phyloP scores from a whole-genome alignment of 2,329 filamentous ascomycete species.

The Aspergillus aculeatus region DNA sequence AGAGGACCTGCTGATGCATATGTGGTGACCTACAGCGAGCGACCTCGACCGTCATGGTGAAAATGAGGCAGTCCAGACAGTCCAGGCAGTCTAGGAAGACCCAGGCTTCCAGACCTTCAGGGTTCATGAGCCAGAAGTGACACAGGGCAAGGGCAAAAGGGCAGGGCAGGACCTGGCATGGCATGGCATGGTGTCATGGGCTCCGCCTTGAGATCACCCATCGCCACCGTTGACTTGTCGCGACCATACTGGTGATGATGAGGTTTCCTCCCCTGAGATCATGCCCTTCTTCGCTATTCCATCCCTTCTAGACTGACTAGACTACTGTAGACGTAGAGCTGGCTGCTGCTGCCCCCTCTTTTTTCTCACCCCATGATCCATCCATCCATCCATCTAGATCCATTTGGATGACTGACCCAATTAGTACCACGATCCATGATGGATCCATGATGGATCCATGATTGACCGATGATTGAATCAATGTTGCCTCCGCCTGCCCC shows the following conservation, averaged over 20 bases:
- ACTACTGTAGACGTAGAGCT: not conserved
- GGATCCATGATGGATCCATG: not conserved
- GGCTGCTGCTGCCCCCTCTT: not conserved
- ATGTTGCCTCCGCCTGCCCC: not conserved
- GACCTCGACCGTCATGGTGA: not conserved
- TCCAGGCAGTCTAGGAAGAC: not conserved
- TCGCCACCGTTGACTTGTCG: not conserved
- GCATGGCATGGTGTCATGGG: not conserved
- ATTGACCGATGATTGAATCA: too few relatives aligned
- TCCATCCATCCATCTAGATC: too few relatives aligned
- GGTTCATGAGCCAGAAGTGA: not conserved
- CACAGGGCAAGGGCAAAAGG: not conserved
- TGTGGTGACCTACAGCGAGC: conserved; percentile 3
- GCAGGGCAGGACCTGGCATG: not conserved
- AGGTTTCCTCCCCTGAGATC: not conserved
- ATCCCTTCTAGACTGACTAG: not conserved
- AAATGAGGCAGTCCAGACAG: conserved; percentile 8
- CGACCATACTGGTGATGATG: not conserved
- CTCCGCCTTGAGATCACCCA: not conserved
- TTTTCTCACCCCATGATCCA: not conserved
- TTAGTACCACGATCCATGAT: not conserved
- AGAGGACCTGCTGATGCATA: not conserved
- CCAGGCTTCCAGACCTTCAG: not conserved
- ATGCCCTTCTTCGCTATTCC: not conserved
- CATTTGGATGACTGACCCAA: not conserved